Percentiles rank a stretch among this genome's conserved stretches.
Conservation (phyloP, 495 filamentous ascomycete species). For the Cercophora samala region DNA sequence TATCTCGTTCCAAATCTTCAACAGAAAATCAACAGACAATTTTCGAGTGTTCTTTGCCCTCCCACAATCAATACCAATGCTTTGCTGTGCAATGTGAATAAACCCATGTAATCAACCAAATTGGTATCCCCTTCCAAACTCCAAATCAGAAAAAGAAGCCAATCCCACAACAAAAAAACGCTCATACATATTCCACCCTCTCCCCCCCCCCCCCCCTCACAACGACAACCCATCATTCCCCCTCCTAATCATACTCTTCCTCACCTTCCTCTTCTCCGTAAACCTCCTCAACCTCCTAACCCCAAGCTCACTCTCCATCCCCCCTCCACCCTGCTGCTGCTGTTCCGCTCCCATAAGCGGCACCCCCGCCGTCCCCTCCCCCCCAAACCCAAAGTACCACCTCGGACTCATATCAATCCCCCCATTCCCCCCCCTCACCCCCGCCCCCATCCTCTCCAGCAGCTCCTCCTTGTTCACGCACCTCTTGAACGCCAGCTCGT, state of each 20-base stretch:
- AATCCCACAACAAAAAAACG: not conserved
- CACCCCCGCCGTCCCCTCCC: not conserved
- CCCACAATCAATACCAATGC: not conserved
- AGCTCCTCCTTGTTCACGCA: conserved; percentile 30
- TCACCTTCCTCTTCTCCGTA: conserved; percentile 39
- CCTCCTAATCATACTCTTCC: conserved; percentile 33
- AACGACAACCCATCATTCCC: conserved; percentile 7
- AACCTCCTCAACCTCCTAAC: conserved; percentile 40
- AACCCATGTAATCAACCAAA: not conserved
- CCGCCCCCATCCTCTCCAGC: conserved; percentile 33
- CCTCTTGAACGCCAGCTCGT: conserved; percentile 59
- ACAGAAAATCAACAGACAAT: too few species aligned
- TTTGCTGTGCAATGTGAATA: not conserved
- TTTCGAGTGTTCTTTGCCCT: too few species aligned
- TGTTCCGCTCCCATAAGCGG: conserved; percentile 10
- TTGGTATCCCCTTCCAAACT: not conserved
- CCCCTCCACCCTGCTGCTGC: not conserved
- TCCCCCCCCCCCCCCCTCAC: conserved; percentile 18
- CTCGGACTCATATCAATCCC: conserved; percentile 23
- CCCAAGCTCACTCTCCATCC: conserved; percentile 30
- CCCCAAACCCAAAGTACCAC: conserved; percentile 33
- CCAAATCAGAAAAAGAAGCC: too few species aligned
- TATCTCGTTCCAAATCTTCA: not conserved
- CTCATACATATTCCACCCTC: too few species aligned
- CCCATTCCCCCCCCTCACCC: conserved; percentile 29